phyloP scores from a whole-genome alignment of 1,284 basidiomycete species.

The Lignosus rhinocerotis region DNA sequence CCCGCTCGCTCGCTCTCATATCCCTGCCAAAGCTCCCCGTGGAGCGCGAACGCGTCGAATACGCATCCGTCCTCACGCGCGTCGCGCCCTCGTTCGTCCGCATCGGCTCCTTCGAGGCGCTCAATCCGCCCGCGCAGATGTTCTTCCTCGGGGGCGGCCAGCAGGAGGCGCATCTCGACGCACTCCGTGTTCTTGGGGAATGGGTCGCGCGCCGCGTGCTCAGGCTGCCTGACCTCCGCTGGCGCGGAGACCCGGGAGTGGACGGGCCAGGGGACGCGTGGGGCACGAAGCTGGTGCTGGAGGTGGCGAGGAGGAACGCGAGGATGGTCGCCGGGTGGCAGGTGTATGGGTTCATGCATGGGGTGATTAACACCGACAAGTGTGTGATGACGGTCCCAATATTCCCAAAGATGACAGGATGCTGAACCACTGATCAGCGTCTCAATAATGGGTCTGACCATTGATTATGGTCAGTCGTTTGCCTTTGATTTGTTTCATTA shows the following conservation, averaged over 20 bases:
- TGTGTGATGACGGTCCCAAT: conserved; percentile 34
- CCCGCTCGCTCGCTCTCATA: conserved; percentile 83
- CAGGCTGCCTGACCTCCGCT: conserved; percentile 42
- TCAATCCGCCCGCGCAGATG: conserved; percentile 71
- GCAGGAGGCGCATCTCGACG: conserved; percentile 76
- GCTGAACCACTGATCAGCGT: conserved; percentile 46
- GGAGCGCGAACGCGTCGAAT: conserved; percentile 77
- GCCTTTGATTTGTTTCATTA: not conserved
- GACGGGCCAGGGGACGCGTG: conserved; percentile 52
- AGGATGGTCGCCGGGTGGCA: conserved; percentile 95
- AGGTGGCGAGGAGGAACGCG: conserved; percentile 82
- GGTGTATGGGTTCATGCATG: conserved; percentile 90
- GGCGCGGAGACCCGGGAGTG: conserved; percentile 24
- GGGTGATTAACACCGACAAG: conserved; percentile 98
- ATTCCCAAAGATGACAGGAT: conserved; percentile 5
- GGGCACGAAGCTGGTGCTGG: conserved; percentile 73
- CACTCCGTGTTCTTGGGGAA: conserved; percentile 69
- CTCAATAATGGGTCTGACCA: conserved; percentile 86
- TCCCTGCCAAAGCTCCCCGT: conserved; percentile 79
- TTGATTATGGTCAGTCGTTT: conserved; percentile 73
- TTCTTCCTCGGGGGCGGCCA: conserved; percentile 76
- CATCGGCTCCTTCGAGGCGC: conserved; percentile 89
- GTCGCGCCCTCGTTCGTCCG: conserved; percentile 90
- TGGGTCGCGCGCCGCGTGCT: conserved; percentile 69
- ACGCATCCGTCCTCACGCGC: conserved; percentile 80